Evolutionary conservation across 2,329 filamentous ascomycete genomes (phyloP).

Genomic region (Clathrospora elynae): DNA sequence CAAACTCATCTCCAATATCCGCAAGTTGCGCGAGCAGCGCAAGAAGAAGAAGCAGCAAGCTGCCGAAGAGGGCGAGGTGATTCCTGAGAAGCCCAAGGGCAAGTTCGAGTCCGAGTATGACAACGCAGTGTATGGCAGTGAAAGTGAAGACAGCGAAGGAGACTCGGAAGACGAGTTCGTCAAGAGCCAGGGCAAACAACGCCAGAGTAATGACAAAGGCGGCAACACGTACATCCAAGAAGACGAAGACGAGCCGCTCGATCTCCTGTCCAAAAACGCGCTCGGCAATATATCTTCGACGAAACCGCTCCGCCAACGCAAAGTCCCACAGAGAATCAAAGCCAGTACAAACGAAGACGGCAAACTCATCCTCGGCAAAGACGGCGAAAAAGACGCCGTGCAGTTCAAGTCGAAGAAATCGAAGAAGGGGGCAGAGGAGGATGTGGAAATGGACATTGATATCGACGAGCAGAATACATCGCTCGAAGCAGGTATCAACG

Average conservation of each 20-base stretch:
- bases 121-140: constrained; percentile 83
- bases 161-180: constrained; percentile 47
- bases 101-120: constrained; percentile 93
- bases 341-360: constrained; percentile 70
- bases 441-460: constrained; percentile 64
- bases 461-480: constrained; percentile 54
- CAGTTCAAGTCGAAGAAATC: constrained; percentile 34
- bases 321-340: constrained; percentile 52
- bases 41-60: constrained; percentile 83
- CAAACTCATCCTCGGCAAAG: constrained; percentile 73
- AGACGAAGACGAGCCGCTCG: constrained; percentile 91
- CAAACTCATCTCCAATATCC: constrained; percentile 91
- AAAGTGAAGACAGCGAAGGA: constrained; percentile 61
- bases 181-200: constrained; percentile 38
- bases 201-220: constrained; percentile 49
- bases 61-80: constrained; percentile 60
- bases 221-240: constrained; percentile 85
- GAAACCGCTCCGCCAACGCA: constrained; percentile 71
- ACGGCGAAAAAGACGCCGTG: constrained; percentile 47
- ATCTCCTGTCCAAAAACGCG: constrained; percentile 86
- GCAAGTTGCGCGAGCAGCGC: constrained; percentile 88
- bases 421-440: constrained; percentile 45
- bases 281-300: constrained; percentile 93
- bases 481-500: constrained; percentile 61
- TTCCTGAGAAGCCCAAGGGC: constrained; percentile 54